Evolutionary conservation across 257 asterid species (phyloP).

Genomic region (Nicotiana benthamiana): DNA sequence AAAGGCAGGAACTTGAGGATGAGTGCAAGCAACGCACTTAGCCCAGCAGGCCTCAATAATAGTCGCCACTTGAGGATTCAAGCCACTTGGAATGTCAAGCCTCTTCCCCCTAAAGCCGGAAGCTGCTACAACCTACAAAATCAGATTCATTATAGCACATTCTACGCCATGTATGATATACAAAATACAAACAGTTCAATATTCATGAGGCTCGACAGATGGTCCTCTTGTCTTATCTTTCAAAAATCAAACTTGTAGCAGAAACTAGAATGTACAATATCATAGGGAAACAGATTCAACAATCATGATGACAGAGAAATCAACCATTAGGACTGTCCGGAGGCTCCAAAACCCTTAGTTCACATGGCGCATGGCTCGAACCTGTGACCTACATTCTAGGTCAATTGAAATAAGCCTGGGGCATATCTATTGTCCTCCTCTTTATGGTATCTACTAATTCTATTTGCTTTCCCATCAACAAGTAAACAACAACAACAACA

Average conservation of each 20-base stretch:
- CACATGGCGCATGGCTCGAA: no score
- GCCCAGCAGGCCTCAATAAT: conserved; percentile 85
- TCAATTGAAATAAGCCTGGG: no score
- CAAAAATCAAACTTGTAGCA: not conserved
- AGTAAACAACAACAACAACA: not conserved
- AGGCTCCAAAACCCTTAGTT: no score
- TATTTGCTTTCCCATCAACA: not conserved
- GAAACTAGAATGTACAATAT: conserved; percentile 1
- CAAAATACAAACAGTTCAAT: not conserved
- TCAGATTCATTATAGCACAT: conserved; percentile 8
- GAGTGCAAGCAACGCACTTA: conserved; percentile 32
- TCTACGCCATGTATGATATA: not conserved
- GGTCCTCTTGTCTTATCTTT: not conserved
- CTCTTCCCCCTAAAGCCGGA: conserved; percentile 77
- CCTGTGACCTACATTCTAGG: no score
- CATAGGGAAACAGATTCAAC: not conserved
- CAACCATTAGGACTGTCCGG: no score
- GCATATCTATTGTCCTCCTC: no score
- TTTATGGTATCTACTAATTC: not conserved
- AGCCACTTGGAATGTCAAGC: conserved; percentile 67
- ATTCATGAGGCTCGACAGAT: not conserved
- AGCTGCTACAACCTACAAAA: conserved; percentile 83
- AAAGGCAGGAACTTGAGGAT: not conserved
- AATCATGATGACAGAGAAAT: not conserved
- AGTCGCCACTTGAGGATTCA: conserved; percentile 71